phyloP scores from a whole-genome alignment of 2,329 filamentous ascomycete genomes.

The Whalleya microplaca region DNA sequence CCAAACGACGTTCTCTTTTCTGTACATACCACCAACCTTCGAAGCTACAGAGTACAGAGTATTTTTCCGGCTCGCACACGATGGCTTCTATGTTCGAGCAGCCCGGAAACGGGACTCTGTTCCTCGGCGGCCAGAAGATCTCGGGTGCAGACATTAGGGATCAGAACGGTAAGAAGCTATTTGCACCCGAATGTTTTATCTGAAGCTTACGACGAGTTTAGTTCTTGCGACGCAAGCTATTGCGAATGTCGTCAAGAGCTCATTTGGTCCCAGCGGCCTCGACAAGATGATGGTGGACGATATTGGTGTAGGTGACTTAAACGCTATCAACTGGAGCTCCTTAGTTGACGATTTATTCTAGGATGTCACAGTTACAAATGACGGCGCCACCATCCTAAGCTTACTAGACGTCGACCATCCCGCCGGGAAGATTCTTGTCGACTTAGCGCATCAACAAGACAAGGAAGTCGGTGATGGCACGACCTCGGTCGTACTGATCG shows the following conservation, averaged over 20 bases:
- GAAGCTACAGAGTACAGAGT: neutral
- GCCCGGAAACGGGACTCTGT: constrained; percentile 92
- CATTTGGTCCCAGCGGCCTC: constrained; percentile 93
- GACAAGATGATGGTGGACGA: constrained; percentile 99
- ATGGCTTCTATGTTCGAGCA: constrained; percentile 98
- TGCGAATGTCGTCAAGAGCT: constrained; percentile 98
- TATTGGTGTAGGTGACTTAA: constrained; percentile 72
- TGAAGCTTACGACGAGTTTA: constrained; percentile 43
- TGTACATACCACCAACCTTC: neutral
- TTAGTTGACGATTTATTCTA: constrained; percentile 42
- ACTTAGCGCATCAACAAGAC: constrained; percentile 97
- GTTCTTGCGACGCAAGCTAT: constrained; percentile 96
- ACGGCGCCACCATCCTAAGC: constrained; percentile 94
- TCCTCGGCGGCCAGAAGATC: constrained; percentile 97
- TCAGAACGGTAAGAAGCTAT: constrained; percentile 75
- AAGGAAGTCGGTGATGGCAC: constrained; percentile 99
- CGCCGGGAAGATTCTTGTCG: constrained; percentile 96
- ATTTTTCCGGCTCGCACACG: constrained; percentile 15
- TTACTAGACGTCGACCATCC: constrained; percentile 97
- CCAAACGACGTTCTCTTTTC: constrained; percentile 2
- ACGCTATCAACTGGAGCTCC: constrained; percentile 25
- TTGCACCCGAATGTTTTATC: neutral
- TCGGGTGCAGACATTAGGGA: constrained; percentile 95
- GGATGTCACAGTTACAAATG: constrained; percentile 99
- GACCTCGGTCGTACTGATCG: constrained; percentile 96